Evolutionary conservation across 2,329 filamentous ascomycete species (phyloP), one percentile per base, ranked within the genome.

Genomic region (Pseudopyricularia javanii): DNA sequence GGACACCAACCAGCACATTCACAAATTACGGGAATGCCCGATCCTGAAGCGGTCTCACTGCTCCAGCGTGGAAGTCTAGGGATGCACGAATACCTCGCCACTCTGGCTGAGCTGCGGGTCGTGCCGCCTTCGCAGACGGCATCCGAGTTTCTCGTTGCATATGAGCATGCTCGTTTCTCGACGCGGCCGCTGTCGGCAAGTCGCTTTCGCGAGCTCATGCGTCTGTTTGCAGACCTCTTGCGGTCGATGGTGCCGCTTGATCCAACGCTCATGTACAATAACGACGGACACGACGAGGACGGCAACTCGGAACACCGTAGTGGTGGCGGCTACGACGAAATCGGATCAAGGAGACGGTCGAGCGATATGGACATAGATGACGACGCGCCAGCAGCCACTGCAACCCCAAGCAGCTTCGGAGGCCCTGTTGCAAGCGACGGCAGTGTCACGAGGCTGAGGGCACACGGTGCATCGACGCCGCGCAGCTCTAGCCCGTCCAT

Each of bases 101-200:
- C 88, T 56, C 79, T 97, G 5, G 75, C 79, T 5, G 73, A 74
- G 3, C 69, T 95, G 24, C 80, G 80, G 3, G 78, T 95, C 5
- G 61, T 84, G n/a, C 62, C 63, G 20, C 61, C 69, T 50, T 14
- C 52, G 22, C 52, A 40, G 30, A 20, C 66, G 2, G 83, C 64
- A 59, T 74, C 58, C 64, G 80, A 65, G 57, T 98, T 97, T 63
- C 69, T 96, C 20, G 68, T 75, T 1, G 71, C 80, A 20, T 98
- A 96, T 68, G 93, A 97, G 69, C 74, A 79, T 54, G 89, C 90
- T 3, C 83, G 91, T 40, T 98, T 95, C 69, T 91, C 88, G 2
- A 79, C 78, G 0, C 71, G 74, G 5, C 78, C 85, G 1, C 71
- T 95, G 4, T 77, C 80, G 3, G 85, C 91, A 59, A 62, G 68